Base-by-base conservation (phyloP, 1,284 basidiomycete genomes). In the Puccinia hordei region DNA sequence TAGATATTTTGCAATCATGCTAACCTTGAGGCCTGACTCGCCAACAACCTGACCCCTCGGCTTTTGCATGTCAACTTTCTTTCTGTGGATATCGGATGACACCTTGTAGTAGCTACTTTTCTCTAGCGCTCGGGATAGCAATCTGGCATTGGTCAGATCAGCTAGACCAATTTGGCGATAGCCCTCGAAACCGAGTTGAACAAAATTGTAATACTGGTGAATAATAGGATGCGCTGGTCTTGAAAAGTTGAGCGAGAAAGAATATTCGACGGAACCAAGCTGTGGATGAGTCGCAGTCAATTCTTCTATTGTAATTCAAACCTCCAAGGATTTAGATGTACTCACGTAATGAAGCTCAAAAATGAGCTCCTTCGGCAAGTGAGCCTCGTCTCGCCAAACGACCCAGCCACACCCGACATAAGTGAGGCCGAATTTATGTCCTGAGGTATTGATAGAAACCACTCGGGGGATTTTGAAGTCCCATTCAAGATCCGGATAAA, bases 171-270 rank as follows among this genome's bases (percentile, higher is more conserved):
- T 88, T 4, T 88, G 87, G 46, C 90, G 89, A 87, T 92, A 96
- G 0, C 94, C 94, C 83, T 92, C 89, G 82, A 91, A 92, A 33
- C 93, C 94, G n/a, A 81, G 81, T 59, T 82, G 72, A 44, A 82
- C 44, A 46, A 83, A 90, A 86, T 93, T 96, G 89, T 93, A 98
- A 87, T 95, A 94, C 86, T 96, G 94, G 0, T 90, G 92, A 72
- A 98, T 91, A 84, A 98, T 92, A 13, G 95, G 93, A 57, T 93
- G 90, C 33, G 93, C 93, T 0, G 93, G 94, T 12, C 95, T 90
- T 61, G 92, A 94, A 86, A 98, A 98, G 88, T 98, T 98, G 84
- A 98, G 89, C 33, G 94, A 95, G 88, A 95, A 98, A 0, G 91
- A 88, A 84, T 90, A 90, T 83, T 90, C 89, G 79, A 89, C 88